Conservation (phyloP, 371 early-diverging fungal species). For the Sporodiniella umbellata region DNA sequence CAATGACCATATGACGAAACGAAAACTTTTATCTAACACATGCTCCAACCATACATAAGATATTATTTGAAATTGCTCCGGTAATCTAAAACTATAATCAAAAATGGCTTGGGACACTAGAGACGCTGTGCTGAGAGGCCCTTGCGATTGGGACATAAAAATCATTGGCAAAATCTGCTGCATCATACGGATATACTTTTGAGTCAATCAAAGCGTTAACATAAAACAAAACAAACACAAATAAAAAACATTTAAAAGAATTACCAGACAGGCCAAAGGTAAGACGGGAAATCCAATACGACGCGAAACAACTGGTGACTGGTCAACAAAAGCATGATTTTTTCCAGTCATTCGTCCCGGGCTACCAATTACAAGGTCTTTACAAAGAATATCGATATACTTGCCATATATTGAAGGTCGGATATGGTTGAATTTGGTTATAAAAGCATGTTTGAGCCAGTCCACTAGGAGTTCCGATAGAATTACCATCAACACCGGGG, state of each 20-base stretch:
- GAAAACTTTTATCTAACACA: slow-evolving; percentile 28
- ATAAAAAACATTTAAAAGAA: too few relatives aligned
- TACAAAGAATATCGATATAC: slow-evolving; percentile 84
- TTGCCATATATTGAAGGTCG: slow-evolving; percentile 83
- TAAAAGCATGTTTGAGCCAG: slow-evolving; percentile 98
- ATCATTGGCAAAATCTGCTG: slow-evolving; percentile 73
- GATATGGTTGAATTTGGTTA: slow-evolving; percentile 95
- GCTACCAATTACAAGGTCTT: slow-evolving; percentile 77
- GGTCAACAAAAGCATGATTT: slow-evolving; percentile 65
- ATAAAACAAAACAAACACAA: too few relatives aligned
- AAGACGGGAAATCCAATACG: slow-evolving; percentile 90
- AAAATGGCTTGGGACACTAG: slow-evolving; percentile 16
- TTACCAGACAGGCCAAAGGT: slow-evolving; percentile 85
- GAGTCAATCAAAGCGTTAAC: slow-evolving; percentile 7
- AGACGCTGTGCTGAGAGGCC: slow-evolving; percentile 16
- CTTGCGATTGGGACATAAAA: slow-evolving; percentile 25
- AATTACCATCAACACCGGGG: slow-evolving; percentile 82
- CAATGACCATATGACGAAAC: slow-evolving; percentile 22
- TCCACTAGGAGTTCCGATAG: slow-evolving; percentile 92
- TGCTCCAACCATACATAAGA: slow-evolving; percentile 34
- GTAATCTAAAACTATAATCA: slow-evolving; percentile 17
- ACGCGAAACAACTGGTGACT: slow-evolving; percentile 84
- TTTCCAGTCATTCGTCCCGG: slow-evolving; percentile 45
- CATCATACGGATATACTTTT: slow-evolving; percentile 58
- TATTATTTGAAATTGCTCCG: slow-evolving; percentile 23